Conservation (phyloP, 805 yeast genomes). For the Naumovozyma baii region DNA sequence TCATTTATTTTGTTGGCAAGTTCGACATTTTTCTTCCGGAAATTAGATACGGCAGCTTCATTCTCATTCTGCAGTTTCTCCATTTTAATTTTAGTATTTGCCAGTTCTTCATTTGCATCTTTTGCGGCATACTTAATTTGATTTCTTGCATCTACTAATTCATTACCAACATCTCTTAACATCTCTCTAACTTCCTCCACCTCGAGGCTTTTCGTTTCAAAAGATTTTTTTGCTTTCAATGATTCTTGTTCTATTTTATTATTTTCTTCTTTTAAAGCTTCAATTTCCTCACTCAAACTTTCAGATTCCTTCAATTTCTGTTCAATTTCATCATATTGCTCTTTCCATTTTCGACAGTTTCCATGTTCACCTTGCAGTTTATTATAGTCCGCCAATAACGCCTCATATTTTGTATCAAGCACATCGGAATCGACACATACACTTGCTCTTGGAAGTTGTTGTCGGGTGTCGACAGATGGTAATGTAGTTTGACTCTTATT, state of each 20-base stretch:
- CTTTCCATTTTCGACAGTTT: slow-evolving; percentile 3
- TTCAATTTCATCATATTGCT: slow-evolving; percentile 1
- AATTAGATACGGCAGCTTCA: slow-evolving; percentile 1
- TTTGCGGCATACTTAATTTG: slow-evolving; percentile 33
- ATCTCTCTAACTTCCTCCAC: slow-evolving; percentile 64
- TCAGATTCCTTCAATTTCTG: slow-evolving; percentile 5
- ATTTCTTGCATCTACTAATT: slow-evolving; percentile 62
- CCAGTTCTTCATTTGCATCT: slow-evolving; percentile 11
- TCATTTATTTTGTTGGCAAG: slow-evolving; percentile 3
- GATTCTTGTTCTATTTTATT: slow-evolving; percentile 15
- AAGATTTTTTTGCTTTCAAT: slow-evolving; percentile 17
- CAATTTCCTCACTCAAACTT: background rate
- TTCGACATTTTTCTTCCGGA: background rate
- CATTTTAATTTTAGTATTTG: slow-evolving; percentile 2
- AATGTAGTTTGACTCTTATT: slow-evolving; percentile 3
- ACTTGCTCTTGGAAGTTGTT: background rate
- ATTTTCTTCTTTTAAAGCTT: slow-evolving; percentile 4
- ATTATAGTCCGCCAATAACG: slow-evolving; percentile 3
- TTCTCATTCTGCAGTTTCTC: slow-evolving; percentile 15
- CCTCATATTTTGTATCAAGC: slow-evolving; percentile 6
- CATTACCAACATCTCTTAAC: slow-evolving; percentile 69
- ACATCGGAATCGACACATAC: too few species aligned
- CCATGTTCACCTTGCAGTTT: background rate
- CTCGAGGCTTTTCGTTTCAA: slow-evolving; percentile 47
- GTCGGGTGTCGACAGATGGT: background rate